These are phyloP conservation scores for Carex littledalei DNA, from an alignment of 176 grass and related monocot species.

Conservation along the genomic window DNA sequence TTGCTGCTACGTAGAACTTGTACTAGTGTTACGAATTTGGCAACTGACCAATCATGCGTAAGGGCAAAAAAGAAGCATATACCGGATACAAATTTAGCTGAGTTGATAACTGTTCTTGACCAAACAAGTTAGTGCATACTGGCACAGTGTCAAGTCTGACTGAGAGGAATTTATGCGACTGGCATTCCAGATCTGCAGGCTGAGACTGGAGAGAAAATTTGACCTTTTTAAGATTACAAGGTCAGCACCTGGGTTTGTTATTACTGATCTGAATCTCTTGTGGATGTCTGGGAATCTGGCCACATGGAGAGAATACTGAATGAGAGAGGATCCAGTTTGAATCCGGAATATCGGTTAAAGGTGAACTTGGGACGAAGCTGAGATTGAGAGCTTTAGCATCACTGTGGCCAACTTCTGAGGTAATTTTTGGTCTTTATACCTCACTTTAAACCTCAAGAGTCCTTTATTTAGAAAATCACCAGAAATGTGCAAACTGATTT, in stretches of 20 bases:
- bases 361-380: slow-evolving; percentile 52
- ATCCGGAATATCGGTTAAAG: slow-evolving; percentile 68
- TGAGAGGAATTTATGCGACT: neutral
- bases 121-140: neutral
- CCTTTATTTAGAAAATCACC: neutral
- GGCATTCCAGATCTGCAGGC: slow-evolving; percentile 1
- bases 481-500: neutral
- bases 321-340: slow-evolving; percentile 33
- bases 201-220: slow-evolving; percentile 65
- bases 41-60: neutral
- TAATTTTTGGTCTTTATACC: neutral
- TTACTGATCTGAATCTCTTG: slow-evolving; percentile 72
- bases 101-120: neutral
- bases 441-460: neutral
- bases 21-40: neutral
- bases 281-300: slow-evolving; percentile 84
- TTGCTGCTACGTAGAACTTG: neutral
- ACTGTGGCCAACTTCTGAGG: slow-evolving; percentile 80
- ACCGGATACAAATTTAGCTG: neutral
- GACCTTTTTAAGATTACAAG: slow-evolving; percentile 85
- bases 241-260: slow-evolving; percentile 84
- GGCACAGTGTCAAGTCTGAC: too few species aligned
- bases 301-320: slow-evolving; percentile 86
- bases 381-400: slow-evolving; percentile 66
- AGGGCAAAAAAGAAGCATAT: neutral